Percentiles rank a stretch among this genome's conserved stretches.
Evolutionary conservation across 176 grass and related monocot genomes (phyloP).

Genomic region (Metroxylon sagu): DNA sequence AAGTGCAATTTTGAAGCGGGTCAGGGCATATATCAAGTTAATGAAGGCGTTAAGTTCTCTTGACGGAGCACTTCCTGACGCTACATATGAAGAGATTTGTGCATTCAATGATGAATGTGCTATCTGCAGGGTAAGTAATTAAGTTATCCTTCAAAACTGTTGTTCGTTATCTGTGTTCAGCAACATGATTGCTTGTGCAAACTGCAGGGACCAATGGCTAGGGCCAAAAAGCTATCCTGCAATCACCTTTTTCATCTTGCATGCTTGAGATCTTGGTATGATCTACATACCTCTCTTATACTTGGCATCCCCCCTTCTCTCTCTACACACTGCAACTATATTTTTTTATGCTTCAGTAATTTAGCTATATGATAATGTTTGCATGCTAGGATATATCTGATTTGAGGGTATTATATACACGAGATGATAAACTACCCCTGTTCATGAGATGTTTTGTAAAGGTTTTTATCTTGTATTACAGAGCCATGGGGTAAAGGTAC

Average conservation of each 20-base stretch:
- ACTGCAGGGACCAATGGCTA: constrained; percentile 78
- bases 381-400: too few relatives aligned
- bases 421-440: too few relatives aligned
- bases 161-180: constrained; percentile 3
- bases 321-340: too few relatives aligned
- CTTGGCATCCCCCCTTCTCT: background rate
- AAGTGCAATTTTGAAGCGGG: constrained; percentile 67
- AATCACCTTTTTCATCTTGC: constrained; percentile 96
- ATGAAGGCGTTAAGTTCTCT: constrained; percentile 70
- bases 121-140: constrained; percentile 76
- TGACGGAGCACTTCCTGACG: constrained; percentile 85
- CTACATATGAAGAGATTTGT: constrained; percentile 86
- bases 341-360: too few relatives aligned
- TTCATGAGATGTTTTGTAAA: too few relatives aligned
- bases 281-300: background rate
- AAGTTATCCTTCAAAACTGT: constrained; percentile 11
- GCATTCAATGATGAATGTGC: constrained; percentile 91
- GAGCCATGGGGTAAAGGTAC: too few relatives aligned
- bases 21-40: constrained; percentile 71
- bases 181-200: constrained; percentile 22
- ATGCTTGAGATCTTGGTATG: constrained; percentile 96
- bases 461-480: too few relatives aligned
- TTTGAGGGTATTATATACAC: too few relatives aligned
- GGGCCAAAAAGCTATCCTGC: constrained; percentile 93
- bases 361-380: too few relatives aligned